Conservation (phyloP, 495 filamentous ascomycete species). For the Achaetomiella virescens region DNA sequence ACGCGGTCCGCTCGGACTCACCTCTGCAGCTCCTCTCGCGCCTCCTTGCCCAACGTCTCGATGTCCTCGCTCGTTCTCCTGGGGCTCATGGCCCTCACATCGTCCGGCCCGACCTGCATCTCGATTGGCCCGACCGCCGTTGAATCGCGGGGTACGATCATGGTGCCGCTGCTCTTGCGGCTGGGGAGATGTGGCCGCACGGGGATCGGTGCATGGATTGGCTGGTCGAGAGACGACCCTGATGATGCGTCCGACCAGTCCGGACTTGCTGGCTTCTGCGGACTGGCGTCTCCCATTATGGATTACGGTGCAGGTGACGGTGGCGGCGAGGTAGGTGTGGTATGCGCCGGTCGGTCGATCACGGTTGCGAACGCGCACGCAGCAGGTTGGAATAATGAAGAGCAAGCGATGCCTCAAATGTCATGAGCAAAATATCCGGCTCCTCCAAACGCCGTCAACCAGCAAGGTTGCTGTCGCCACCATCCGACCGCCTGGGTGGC, state of each 20-base stretch:
- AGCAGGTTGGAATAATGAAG: background rate
- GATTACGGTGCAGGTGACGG: background rate
- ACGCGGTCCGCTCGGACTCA: slow-evolving; percentile 49
- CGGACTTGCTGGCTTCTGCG: slow-evolving; percentile 13
- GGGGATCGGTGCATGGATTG: slow-evolving; percentile 40
- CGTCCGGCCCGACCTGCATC: slow-evolving; percentile 65
- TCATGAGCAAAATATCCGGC: slow-evolving; percentile 6
- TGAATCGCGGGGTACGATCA: slow-evolving; percentile 71
- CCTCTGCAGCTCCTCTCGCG: slow-evolving; percentile 52
- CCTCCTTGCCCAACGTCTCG: slow-evolving; percentile 75
- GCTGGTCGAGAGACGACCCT: slow-evolving; percentile 31
- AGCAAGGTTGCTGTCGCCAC: slow-evolving; percentile 16
- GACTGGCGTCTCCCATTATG: slow-evolving; percentile 25
- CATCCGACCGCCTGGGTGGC: slow-evolving; percentile 14
- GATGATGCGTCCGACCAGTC: slow-evolving; percentile 36
- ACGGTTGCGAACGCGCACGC: background rate
- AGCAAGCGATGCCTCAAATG: slow-evolving; percentile 1
- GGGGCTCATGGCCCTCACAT: slow-evolving; percentile 92
- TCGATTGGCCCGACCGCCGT: slow-evolving; percentile 59
- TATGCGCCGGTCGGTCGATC: background rate
- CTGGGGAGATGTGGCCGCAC: slow-evolving; percentile 48
- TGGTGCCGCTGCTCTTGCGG: slow-evolving; percentile 71
- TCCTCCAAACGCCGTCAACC: slow-evolving; percentile 16
- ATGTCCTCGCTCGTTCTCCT: slow-evolving; percentile 83
- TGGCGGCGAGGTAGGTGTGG: background rate